Evolutionary conservation across 345 rosid species (phyloP), one percentile per base, ranked within the genome.

Genomic region (Lumnitzera littorea): DNA sequence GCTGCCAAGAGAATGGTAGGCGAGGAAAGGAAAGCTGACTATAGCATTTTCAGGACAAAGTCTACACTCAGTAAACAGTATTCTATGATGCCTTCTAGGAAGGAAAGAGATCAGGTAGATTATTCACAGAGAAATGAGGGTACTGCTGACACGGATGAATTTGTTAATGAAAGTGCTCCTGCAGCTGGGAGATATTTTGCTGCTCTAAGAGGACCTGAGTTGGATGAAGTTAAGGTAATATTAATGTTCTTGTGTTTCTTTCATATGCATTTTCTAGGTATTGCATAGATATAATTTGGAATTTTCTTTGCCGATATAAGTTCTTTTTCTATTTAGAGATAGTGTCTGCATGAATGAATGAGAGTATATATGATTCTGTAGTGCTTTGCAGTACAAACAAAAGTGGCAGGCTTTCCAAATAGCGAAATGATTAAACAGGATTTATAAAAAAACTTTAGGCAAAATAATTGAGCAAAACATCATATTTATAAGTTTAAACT

Each of bases 131-230:
- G 4, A 8, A 62, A 51, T 27, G 51, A 61, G 56, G 55, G 61
- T 48, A 9, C 50, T 12, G 47, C 50, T 17, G 66, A 47, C 36
- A 36, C 6, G 55, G 89, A 84, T 62, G 86, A 81, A 20, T 72
- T 86, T 64, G 73, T 61, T n/a, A 65, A 83, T 43, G 64, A 50
- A 53, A 84, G 78, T 54, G 98, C 89, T 72, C 89, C 98, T 55
- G 96, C 43, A 36, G 43, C 83, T 59, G 98, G 96, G 50, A 81
- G 98, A 80, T 92, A 92, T 83, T 92, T 83, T 50, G 96, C 96
- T 65, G 98, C 98, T 72, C 96, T 92, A 46, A 72, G 87, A 70
- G 98, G 98, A 58, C 98, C 98, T 11, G 98, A 92, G 65, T 75
- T 92, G 43, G 98, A 87, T 65, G 72, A 89, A 87, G 89, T 92